These are phyloP conservation scores for Violaceomyces palustris DNA, from an alignment of 1,284 basidiomycete species.

Conservation along the genomic window DNA sequence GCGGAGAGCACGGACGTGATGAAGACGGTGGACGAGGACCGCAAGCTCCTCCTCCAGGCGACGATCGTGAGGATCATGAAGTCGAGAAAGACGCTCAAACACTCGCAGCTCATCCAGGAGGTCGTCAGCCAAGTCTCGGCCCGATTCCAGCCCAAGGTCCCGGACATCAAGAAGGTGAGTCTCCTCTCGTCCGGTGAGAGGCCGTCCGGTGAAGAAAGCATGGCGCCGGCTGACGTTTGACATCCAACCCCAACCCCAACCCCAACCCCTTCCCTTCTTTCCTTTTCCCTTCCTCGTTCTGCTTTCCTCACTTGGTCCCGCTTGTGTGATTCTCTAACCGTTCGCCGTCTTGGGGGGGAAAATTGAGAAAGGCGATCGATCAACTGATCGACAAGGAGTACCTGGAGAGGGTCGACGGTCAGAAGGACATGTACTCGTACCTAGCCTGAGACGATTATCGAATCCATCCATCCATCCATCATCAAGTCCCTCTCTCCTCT, in stretches of 20 bases:
- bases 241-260: not conserved
- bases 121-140: slow-evolving; percentile 85
- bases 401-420: slow-evolving; percentile 80
- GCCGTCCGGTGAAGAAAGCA: not conserved
- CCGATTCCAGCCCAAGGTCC: slow-evolving; percentile 81
- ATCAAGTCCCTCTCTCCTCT: no score
- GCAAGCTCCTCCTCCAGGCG: slow-evolving; percentile 94
- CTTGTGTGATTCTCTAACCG: not conserved
- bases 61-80: slow-evolving; percentile 99
- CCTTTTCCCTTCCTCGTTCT: not conserved
- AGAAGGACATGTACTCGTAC: slow-evolving; percentile 48
- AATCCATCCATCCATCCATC: no score
- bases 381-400: slow-evolving; percentile 95
- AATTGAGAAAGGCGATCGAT: slow-evolving; percentile 94
- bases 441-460: slow-evolving; percentile 21
- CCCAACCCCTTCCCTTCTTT: not conserved
- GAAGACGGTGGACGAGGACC: slow-evolving; percentile 94
- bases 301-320: no score
- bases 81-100: slow-evolving; percentile 90
- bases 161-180: slow-evolving; percentile 64
- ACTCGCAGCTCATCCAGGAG: slow-evolving; percentile 87
- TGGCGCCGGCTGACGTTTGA: no score
- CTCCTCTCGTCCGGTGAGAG: no score
- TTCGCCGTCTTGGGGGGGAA: no score
- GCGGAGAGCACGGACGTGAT: slow-evolving; percentile 83